These are phyloP conservation scores for Aspergillus hancockii DNA, from an alignment of 495 filamentous ascomycete species.

Conservation along the genomic window DNA sequence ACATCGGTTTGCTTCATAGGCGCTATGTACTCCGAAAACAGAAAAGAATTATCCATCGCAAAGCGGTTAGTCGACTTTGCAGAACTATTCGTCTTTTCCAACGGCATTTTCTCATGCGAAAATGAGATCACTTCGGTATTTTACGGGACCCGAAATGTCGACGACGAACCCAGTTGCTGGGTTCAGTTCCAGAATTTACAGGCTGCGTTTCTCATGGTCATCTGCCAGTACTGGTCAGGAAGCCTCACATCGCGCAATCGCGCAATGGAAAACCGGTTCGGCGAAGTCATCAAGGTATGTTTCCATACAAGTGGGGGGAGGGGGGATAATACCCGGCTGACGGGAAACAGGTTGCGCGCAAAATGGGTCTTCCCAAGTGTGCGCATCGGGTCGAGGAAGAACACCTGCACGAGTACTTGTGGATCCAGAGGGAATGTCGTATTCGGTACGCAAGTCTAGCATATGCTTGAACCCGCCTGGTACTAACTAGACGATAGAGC, in stretches of 20 bases:
- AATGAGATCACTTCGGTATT: slow-evolving; percentile 39
- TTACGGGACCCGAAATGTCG: slow-evolving; percentile 20
- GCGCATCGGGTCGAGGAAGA: slow-evolving; percentile 38
- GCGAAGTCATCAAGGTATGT: slow-evolving; percentile 42
- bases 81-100: slow-evolving; percentile 48
- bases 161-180: slow-evolving; percentile 36
- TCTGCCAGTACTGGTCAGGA: slow-evolving; percentile 51
- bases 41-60: slow-evolving; percentile 37
- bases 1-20: slow-evolving; percentile 46
- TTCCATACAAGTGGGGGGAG: neutral
- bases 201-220: slow-evolving; percentile 43
- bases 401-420: slow-evolving; percentile 31
- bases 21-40: slow-evolving; percentile 48
- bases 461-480: neutral
- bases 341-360: slow-evolving; percentile 33
- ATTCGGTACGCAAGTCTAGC: slow-evolving; percentile 34
- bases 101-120: slow-evolving; percentile 42
- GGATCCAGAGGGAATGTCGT: slow-evolving; percentile 49
- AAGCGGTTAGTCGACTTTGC: slow-evolving; percentile 48
- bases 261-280: slow-evolving; percentile 48
- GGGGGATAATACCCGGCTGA: neutral
- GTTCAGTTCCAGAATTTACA: slow-evolving; percentile 45
- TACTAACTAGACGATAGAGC: slow-evolving; percentile 30
- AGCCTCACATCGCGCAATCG: slow-evolving; percentile 39
- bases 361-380: slow-evolving; percentile 35